A percentile compares a stretch with the other conserved stretches of the same genome.
These are phyloP conservation scores for Bruguiera hainesii DNA, from an alignment of 441 rosid genomes.

Conservation along the genomic window DNA sequence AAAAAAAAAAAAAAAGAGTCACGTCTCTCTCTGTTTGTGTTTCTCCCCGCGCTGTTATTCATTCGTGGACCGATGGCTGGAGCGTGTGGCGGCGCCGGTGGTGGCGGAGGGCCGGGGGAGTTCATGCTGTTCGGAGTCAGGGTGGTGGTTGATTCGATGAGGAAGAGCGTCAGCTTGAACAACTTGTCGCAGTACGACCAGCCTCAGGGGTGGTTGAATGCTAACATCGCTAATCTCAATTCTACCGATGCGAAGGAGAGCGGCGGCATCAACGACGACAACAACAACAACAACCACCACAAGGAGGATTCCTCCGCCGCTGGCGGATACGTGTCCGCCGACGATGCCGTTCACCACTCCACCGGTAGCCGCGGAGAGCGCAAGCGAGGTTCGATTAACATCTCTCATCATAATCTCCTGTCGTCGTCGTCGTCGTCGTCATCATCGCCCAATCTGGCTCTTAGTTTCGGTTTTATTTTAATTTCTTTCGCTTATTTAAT, in stretches of 20 bases:
- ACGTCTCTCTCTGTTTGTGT: neutral
- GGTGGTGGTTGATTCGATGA: slow-evolving; percentile 84
- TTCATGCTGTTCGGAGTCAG: slow-evolving; percentile 89
- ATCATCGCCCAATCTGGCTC: neutral
- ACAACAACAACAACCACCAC: neutral
- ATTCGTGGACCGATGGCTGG: neutral
- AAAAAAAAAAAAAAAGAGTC: neutral
- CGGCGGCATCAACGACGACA: neutral
- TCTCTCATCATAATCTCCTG: slow-evolving; percentile 5
- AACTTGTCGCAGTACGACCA: slow-evolving; percentile 79
- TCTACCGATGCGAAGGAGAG: neutral
- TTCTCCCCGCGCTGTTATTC: neutral
- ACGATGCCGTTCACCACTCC: slow-evolving; percentile 56
- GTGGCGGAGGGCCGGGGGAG: slow-evolving; percentile 40
- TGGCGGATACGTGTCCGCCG: slow-evolving; percentile 71
- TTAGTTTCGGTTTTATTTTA: neutral
- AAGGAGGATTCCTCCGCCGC: neutral
- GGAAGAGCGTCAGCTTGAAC: slow-evolving; percentile 90
- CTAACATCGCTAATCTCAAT: neutral
- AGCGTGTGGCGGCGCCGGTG: neutral
- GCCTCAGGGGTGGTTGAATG: slow-evolving; percentile 24
- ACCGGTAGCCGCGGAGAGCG: slow-evolving; percentile 58
- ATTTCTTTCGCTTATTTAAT: too few species aligned
- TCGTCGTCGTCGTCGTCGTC: too few species aligned
- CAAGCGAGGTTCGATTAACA: slow-evolving; percentile 63